Evolutionary conservation across 257 asterid species (phyloP).

Genomic region (Voacanga thouarsii): DNA sequence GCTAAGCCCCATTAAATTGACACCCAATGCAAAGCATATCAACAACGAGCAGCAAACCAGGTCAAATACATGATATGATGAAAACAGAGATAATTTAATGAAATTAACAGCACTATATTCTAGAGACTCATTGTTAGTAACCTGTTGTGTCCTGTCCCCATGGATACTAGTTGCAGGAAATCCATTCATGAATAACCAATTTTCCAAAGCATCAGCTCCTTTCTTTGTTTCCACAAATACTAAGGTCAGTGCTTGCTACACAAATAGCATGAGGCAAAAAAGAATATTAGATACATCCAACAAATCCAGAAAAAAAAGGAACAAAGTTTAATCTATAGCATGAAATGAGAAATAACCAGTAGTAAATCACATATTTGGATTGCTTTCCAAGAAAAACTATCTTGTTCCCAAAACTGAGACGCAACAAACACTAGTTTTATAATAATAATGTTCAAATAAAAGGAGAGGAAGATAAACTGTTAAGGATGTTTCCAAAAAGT

Average conservation of each 20-base stretch:
- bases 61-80: neutral
- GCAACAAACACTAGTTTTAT: neutral
- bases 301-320: slow-evolving; percentile 4
- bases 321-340: neutral
- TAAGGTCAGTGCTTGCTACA: slow-evolving; percentile 71
- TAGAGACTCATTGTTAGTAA: slow-evolving; percentile 9
- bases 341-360: neutral
- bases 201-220: slow-evolving; percentile 83
- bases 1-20: too few species aligned
- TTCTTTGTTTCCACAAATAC: slow-evolving; percentile 92
- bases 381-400: neutral
- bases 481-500: neutral
- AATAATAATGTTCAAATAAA: neutral
- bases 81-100: neutral
- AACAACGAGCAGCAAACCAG: neutral
- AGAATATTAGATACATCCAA: neutral
- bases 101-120: neutral
- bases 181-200: slow-evolving; percentile 58
- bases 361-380: neutral
- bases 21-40: too few species aligned
- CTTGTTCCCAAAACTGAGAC: neutral
- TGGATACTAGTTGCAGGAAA: slow-evolving; percentile 91
- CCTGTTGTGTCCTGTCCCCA: slow-evolving; percentile 92
- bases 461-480: neutral
- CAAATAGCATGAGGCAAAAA: slow-evolving; percentile 19